Percentiles rank a stretch among this genome's conserved stretches.
Conservation (phyloP, 2,329 filamentous ascomycete genomes). For the Fusarium clavum region DNA sequence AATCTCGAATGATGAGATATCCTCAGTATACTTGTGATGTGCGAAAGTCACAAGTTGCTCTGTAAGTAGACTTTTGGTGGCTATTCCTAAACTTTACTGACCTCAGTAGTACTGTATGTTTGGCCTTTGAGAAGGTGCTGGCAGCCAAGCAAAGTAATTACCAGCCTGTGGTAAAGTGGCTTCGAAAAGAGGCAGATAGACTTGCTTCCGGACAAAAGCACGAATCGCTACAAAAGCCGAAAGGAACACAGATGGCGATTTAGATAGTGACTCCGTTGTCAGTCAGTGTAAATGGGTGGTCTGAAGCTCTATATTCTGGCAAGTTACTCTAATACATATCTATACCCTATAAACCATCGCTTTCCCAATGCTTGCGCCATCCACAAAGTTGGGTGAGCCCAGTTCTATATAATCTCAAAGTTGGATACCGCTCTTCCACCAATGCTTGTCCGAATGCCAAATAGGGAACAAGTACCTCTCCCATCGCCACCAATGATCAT, state of each 20-base stretch:
- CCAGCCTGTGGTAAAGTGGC: constrained; percentile 73
- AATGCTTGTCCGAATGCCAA: constrained; percentile 70
- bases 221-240: neutral
- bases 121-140: constrained; percentile 75
- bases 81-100: neutral
- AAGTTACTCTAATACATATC: constrained; percentile 1
- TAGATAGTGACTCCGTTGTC: neutral
- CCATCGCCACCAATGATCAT: constrained; percentile 77
- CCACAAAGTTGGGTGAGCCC: neutral
- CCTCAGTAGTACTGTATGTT: too few species aligned
- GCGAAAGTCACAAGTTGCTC: constrained; percentile 68
- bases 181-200: constrained; percentile 62
- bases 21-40: constrained; percentile 69
- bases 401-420: constrained; percentile 38
- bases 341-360: neutral
- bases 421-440: constrained; percentile 64
- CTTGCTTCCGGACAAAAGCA: constrained; percentile 42
- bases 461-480: constrained; percentile 61
- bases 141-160: constrained; percentile 78
- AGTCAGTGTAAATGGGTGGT: neutral
- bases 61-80: constrained; percentile 67
- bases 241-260: neutral
- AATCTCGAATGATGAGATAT: constrained; percentile 57
- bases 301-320: neutral
- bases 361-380: neutral